These are phyloP conservation scores for Boletus pseudopeckii DNA, from an alignment of 768 basidiomycete genomes.

Conservation along the genomic window DNA sequence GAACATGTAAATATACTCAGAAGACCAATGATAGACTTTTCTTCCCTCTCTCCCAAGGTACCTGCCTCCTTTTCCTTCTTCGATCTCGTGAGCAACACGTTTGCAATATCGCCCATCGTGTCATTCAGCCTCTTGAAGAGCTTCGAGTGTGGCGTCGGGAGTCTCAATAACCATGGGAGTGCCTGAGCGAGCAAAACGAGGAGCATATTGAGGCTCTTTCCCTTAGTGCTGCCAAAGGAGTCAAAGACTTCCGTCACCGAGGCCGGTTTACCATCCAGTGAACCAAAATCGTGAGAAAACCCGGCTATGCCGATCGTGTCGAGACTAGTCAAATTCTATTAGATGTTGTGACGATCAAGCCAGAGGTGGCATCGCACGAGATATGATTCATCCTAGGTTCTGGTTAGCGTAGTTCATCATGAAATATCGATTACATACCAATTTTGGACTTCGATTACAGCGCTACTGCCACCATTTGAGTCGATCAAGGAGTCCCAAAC, in stretches of 20 bases:
- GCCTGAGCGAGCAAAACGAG: conserved; percentile 25
- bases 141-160: conserved; percentile 31
- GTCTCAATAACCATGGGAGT: conserved; percentile 31
- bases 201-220: conserved; percentile 3
- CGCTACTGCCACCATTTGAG: conserved; percentile 18
- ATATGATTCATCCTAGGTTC: conserved; percentile 43
- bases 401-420: neutral
- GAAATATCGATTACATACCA: conserved; percentile 33
- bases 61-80: conserved; percentile 33
- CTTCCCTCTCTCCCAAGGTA: conserved; percentile 27
- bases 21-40: conserved; percentile 38
- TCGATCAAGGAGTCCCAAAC: conserved; percentile 32
- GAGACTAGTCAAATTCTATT: conserved; percentile 25
- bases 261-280: conserved; percentile 35
- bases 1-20: conserved; percentile 24
- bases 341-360: neutral
- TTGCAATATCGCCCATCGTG: conserved; percentile 34
- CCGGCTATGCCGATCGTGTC: conserved; percentile 45
- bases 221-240: conserved; percentile 14
- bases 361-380: conserved; percentile 29
- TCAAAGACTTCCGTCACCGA: conserved; percentile 29
- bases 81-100: conserved; percentile 30
- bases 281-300: conserved; percentile 44
- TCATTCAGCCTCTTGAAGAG: conserved; percentile 26
- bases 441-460: conserved; percentile 45